Base-by-base conservation (phyloP, 306 rosid species). In the Coriaria nepalensis region DNA sequence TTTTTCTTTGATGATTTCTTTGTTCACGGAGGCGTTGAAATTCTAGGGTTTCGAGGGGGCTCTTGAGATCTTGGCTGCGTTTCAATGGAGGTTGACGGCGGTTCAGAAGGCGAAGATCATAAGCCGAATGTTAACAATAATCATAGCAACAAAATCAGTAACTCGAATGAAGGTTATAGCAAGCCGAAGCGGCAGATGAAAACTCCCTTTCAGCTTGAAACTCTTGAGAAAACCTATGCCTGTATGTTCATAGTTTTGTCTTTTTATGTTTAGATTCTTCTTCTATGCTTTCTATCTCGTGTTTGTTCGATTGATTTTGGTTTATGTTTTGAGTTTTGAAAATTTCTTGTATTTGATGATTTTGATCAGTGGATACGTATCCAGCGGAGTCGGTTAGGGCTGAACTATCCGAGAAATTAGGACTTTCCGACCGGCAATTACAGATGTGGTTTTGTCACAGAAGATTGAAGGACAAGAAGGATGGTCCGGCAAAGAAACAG, bases 401-500 rank as follows among this genome's bases (percentile, higher is more conserved):
- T 0, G 93, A 85, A 40, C 73, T 92, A 37, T 85, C 96, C 10
- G 81, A 75, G 68, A 92, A 82, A 68, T 76, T 92, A 61, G 96
- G 94, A 53, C 71, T 92, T 62, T 48, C 98, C 40, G 96, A 85
- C 82, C 95, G 98, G 72, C 98, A 92, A 72, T 73, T 92, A 68
- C 98, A 92, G 98, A 85, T 92, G 98, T 92, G 96, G 98, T 92
- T 92, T 67, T 92, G 98, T 61, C 98, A 92, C 65, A 67, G 98
- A 59, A 75, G 98, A 83, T 56, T 92, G 73, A 92, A 85, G 77
- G 94, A 85, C 62, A 92, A 92, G 71, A 92, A 82, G 74, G 98
- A 82, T 0, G 69, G 65, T 50, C 76, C 83, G 3, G 37, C 63
- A 0, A 83, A 81, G 60, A 84, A 75, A 64, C 63, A 45, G 29